These are phyloP conservation scores for Amanita molliuscula DNA, from an alignment of 768 basidiomycete species.

Conservation along the genomic window DNA sequence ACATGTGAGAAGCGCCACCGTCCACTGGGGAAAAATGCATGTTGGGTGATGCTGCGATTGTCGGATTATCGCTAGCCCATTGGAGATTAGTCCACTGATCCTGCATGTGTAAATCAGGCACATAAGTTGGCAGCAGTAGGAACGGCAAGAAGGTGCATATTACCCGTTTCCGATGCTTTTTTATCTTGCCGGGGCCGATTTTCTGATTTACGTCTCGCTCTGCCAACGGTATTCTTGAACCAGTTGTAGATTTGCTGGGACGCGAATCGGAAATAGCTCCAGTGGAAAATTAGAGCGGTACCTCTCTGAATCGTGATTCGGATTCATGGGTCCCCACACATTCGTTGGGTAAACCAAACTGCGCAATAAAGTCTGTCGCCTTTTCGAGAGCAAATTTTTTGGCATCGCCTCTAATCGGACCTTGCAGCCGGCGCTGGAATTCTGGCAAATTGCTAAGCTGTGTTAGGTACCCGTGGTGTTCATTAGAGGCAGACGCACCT, in stretches of 20 bases:
- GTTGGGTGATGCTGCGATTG: background rate
- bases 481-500: constrained; percentile 20
- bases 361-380: constrained; percentile 48
- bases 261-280: constrained; percentile 1
- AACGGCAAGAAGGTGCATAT: constrained; percentile 3
- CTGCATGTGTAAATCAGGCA: constrained; percentile 7
- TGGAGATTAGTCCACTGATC: constrained; percentile 14
- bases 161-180: constrained; percentile 42
- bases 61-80: constrained; percentile 8
- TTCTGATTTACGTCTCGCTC: constrained; percentile 47
- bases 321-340: constrained; percentile 45
- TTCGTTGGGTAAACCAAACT: constrained; percentile 49
- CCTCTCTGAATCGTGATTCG: constrained; percentile 54
- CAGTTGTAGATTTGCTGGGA: constrained; percentile 62
- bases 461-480: constrained; percentile 5
- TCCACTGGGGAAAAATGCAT: constrained; percentile 3
- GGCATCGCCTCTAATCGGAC: constrained; percentile 54
- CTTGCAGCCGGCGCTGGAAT: constrained; percentile 49
- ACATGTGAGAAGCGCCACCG: background rate
- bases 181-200: constrained; percentile 43
- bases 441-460: constrained; percentile 35
- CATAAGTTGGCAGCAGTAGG: background rate
- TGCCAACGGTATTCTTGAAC: constrained; percentile 63
- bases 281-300: constrained; percentile 13
- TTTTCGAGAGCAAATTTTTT: constrained; percentile 60